Evolutionary conservation across 345 rosid species (phyloP), one percentile per base, ranked within the genome.

Genomic region (Gossypium turneri): DNA sequence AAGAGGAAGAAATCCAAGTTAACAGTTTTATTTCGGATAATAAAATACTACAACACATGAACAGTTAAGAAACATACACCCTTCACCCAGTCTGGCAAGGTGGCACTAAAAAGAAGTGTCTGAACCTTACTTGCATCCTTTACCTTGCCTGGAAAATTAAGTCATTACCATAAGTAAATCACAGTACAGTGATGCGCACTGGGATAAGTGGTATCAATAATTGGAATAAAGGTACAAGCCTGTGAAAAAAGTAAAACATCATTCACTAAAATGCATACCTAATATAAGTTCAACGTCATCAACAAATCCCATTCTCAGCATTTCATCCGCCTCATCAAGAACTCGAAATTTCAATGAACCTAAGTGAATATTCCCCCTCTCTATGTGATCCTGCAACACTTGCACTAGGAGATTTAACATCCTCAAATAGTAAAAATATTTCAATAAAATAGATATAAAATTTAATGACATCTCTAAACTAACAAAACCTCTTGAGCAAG

Each of bases 101-200:
- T 95, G 22, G 98, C 99, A 85, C 99, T 95, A 83, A 95, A 95
- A 75, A 95, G 99, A 84, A 95, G 94, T 4, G 99, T 95, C 88
- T 91, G 97, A 74, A 95, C 99, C 78, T 91, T 93, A 69, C 48
- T 91, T 64, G 86, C 84, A 78, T 95, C 98, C 77, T 78, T 81
- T 25, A 95, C 98, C 80, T 95, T 91, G 70, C 99, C 99, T 93
- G 84, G 76, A 77, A 78, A 75, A 56, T 12, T 43, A 44, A 75
- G 45, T 9, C 67, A 45, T 73, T 16, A 5, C 12, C 20, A 15
- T 3, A 43, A 20, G 12, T 2, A 73, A 25, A 44, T 63, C 44
- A 63, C 47, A 5, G 29, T 11, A 24, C 10, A 48, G 8, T 15
- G 16, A 4, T 16, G 24, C 4, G 7, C 41, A 5, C 41, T 34